These are phyloP conservation scores for Streptanthus diversifolius DNA, from an alignment of 345 rosid genomes.

Conservation along the genomic window DNA sequence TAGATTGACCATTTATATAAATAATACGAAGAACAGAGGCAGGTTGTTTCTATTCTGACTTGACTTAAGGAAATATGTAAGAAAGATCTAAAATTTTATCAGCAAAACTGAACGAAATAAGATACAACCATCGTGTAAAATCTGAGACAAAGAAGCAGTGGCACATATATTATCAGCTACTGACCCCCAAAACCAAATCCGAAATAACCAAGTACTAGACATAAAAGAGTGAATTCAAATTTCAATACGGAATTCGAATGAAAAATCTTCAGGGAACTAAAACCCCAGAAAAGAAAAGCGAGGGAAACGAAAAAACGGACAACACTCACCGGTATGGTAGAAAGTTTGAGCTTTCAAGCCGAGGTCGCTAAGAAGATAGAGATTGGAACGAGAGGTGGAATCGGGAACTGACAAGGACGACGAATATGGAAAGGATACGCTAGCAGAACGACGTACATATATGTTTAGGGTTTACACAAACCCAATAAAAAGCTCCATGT, in stretches of 20 bases:
- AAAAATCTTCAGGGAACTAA: neutral
- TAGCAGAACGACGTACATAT: neutral
- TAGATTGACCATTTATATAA: neutral
- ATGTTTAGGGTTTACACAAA: constrained; percentile 20
- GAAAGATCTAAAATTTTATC: neutral
- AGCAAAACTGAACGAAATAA: neutral
- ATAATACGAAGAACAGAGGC: neutral
- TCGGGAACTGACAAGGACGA: neutral
- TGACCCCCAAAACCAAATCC: neutral
- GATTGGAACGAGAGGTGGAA: neutral
- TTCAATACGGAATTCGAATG: neutral
- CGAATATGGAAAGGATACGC: neutral
- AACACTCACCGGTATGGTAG: constrained; percentile 10
- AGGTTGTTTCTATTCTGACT: neutral
- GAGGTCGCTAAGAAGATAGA: neutral
- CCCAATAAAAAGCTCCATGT: neutral
- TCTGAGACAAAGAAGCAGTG: neutral
- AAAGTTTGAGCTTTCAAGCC: neutral
- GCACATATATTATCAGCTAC: neutral
- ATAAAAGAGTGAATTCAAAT: neutral
- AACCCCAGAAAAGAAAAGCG: neutral
- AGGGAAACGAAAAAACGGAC: neutral
- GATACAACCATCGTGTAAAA: neutral
- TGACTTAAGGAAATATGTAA: neutral
- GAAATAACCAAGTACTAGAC: neutral